Evolutionary conservation across 2,329 filamentous ascomycete species (phyloP), one percentile per base, ranked within the genome.

Genomic region (Geosmithia morbida): DNA sequence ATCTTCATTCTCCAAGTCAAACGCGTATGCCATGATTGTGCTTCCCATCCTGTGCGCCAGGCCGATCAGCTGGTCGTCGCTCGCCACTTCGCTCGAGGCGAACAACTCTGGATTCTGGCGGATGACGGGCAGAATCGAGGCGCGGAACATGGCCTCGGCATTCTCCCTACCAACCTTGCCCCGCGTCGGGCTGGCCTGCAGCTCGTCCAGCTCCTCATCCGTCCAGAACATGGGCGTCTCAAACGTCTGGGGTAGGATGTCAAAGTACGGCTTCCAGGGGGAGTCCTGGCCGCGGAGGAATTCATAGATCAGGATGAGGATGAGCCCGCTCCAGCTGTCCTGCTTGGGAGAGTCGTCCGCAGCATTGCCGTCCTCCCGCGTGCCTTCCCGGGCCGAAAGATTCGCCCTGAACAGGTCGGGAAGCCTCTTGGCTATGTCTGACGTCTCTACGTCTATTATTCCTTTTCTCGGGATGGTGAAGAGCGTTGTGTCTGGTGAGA

Each of bases 221-320:
- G 75, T 69, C 89, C 89, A 96, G 66, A 89, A 95, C 85, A 96
- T 95, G 53, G 90, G 74, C 2, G 87, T 94, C 60, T 92, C 78
- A 58, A 95, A 95, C 1, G 66, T 57, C 5, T 59, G 54, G 1
- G 87, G 87, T 5, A 95, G 71, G 18, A 94, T 70, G 49, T 80
- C 72, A 53, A 94, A 80, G 62, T 95, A 95, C 0, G 80, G 72
- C 52, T 79, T 77, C 88, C 88, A 95, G 8, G 64, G 66, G 1
- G 87, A 94, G 1, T 54, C 65, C 50, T 55, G 67, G 45, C 62
- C 79, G 60, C 61, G 80, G 7, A 79, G 63, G 48, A 70, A 72
- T 65, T 95, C 87, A 63, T 87, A 86, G 46, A 94, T 75, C 75
- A 95, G 80, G 51, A 85, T 75, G 18, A 94, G 70, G 51, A 95